These are phyloP conservation scores for Apiospora kogelbergensis DNA, from an alignment of 2,329 filamentous ascomycete genomes.

Conservation along the genomic window DNA sequence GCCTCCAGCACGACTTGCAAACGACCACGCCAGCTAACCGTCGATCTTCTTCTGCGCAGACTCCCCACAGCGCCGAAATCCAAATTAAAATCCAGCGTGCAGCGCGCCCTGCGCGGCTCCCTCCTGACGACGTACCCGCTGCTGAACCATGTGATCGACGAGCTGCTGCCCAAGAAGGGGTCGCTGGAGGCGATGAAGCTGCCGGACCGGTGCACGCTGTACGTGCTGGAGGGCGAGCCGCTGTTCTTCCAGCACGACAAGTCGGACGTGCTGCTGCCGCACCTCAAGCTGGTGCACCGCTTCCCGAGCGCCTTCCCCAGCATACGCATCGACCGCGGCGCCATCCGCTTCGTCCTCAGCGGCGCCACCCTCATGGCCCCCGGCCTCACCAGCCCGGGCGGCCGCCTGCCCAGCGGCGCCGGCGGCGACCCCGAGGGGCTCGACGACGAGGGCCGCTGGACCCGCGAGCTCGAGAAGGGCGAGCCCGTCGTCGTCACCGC, in stretches of 20 bases:
- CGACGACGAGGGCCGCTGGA: conserved; percentile 56
- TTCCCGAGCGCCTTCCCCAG: conserved; percentile 83
- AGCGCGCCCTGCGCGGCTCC: conserved; percentile 80
- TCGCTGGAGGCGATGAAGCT: conserved; percentile 90
- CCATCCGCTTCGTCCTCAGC: conserved; percentile 92
- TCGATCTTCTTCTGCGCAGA: conserved; percentile 41
- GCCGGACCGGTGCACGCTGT: conserved; percentile 86
- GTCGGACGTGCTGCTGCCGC: conserved; percentile 72
- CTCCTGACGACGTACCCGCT: conserved; percentile 83
- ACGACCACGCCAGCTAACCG: conserved; percentile 5
- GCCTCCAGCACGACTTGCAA: conserved; percentile 1
- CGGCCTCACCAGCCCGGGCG: conserved; percentile 81
- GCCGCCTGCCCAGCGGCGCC: conserved; percentile 65
- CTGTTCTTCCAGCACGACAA: conserved; percentile 86
- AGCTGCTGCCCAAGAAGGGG: conserved; percentile 92
- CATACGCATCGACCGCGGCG: conserved; percentile 89
- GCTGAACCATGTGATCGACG: conserved; percentile 85
- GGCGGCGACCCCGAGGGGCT: conserved; percentile 43
- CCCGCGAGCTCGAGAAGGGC: conserved; percentile 71
- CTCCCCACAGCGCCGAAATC: conserved; percentile 79
- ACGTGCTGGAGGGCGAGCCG: conserved; percentile 74
- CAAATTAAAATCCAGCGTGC: conserved; percentile 96
- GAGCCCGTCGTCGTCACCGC: conserved; percentile 86
- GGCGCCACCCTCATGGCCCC: conserved; percentile 97
- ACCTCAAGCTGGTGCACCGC: conserved; percentile 84